Base-by-base conservation (phyloP, 2,329 filamentous ascomycete species). In the Ilyonectria mors-panacis region DNA sequence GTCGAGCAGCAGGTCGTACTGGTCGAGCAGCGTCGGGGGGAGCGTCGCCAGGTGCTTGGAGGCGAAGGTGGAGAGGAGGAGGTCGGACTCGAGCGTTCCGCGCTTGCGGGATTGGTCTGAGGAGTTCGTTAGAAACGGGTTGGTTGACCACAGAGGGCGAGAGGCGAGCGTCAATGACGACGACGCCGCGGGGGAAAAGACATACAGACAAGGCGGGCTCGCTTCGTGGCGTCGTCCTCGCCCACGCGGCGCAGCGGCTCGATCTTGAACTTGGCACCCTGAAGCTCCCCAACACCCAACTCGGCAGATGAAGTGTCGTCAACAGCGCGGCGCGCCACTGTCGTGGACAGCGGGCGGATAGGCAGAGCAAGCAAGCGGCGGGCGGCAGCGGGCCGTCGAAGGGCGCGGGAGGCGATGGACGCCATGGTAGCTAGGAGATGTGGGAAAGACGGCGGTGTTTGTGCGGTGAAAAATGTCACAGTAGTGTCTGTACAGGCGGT, bases 71-170 rank as follows among this genome's bases (percentile, higher is more conserved):
- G 94, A 97, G 73, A 98, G 92, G 70, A 99, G 90, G 61, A 99
- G 93, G 81, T 99, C 96, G 70, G 93, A 95, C 81, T 99, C 96
- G 78, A 98, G 91, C 73, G 93, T 98, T 74, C 96, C 96, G 79
- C 96, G 91, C 84, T 99, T 99, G 75, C 96, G 93, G 81, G 93
- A 96, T 84, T 99, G 96, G 85, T 99, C 95, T 98, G 50, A 28
- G 30, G 50, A 59, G 30, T 33, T 45, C 45, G 47, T 67, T 44
- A 19, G 15, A 23, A 26, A 26, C 21, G 30, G 23, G 9, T 47
- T 19, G 23, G 28, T 33, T 30, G 23, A 39, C 8, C 17, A 47
- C 10, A 42, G 30, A 47, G 21, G 12, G 59, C 9, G 30, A 17
- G n/a, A 68, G 13, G 45, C 30, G 9, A 12, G 30, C 8, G 21